These are phyloP conservation scores for Annona cherimola DNA, from an alignment of 164 flowering plant genomes.

Conservation along the genomic window DNA sequence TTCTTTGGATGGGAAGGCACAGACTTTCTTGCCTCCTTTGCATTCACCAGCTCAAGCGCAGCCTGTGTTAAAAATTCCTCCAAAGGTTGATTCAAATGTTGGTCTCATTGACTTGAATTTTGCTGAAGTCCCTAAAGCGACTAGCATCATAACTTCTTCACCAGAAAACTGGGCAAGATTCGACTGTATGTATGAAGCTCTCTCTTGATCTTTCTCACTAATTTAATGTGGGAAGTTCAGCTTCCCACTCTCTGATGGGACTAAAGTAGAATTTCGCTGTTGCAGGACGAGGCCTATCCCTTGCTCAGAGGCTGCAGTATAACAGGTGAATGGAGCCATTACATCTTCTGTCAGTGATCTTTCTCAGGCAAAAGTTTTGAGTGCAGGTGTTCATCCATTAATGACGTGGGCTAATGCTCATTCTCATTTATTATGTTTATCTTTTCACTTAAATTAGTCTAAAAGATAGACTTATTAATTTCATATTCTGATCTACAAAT, in stretches of 20 bases:
- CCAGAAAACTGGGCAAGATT: constrained; percentile 19
- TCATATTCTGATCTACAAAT: background rate
- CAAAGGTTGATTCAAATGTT: constrained; percentile 30
- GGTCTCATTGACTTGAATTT: constrained; percentile 31
- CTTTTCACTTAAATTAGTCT: background rate
- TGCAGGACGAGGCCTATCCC: constrained; percentile 1
- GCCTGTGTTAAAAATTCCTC: constrained; percentile 15
- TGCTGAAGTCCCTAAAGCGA: constrained; percentile 27
- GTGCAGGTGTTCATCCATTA: constrained; percentile 9
- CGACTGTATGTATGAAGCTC: constrained; percentile 12
- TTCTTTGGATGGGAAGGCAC: constrained; percentile 10
- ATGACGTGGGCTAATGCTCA: background rate
- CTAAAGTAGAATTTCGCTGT: background rate
- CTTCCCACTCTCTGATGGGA: too few species aligned
- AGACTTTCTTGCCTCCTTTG: constrained; percentile 10
- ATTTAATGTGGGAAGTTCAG: background rate
- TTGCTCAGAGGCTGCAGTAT: background rate
- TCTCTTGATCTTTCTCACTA: background rate
- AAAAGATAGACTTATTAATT: too few species aligned
- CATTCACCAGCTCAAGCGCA: constrained; percentile 2
- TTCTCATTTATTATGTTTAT: background rate
- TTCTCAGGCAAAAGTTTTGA: constrained; percentile 19
- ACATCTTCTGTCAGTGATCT: constrained; percentile 13
- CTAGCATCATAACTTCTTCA: constrained; percentile 10
- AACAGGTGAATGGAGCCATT: constrained; percentile 12